Percentiles rank a stretch among this genome's conserved stretches.
phyloP scores from a whole-genome alignment of 352 stramenopile genomes.

The Blastocystis sp. region DNA sequence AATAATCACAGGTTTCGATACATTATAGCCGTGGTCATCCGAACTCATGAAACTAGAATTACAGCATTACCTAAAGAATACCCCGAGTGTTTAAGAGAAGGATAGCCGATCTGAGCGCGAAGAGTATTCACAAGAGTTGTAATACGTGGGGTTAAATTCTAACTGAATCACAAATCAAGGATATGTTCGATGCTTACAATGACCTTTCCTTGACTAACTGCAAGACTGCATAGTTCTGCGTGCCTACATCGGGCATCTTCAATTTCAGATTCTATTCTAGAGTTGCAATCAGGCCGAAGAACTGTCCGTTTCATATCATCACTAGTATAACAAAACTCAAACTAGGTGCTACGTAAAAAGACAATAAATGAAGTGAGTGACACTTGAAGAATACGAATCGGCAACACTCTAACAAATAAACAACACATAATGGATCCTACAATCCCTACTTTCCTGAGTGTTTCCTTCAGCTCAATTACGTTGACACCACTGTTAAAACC shows the following conservation, averaged over 20 bases:
- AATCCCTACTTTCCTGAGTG: neutral
- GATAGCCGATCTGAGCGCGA: neutral
- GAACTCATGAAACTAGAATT: neutral
- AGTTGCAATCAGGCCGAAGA: neutral
- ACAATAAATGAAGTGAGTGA: conserved; percentile 51
- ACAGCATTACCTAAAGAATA: neutral
- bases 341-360: neutral
- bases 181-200: conserved; percentile 57
- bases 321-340: neutral
- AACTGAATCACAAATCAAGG: neutral
- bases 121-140: neutral
- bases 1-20: neutral
- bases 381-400: conserved; percentile 32
- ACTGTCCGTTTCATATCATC: neutral
- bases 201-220: neutral
- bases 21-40: neutral
- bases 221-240: neutral
- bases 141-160: conserved; percentile 16
- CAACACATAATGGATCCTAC: neutral
- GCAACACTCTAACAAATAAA: conserved; percentile 23
- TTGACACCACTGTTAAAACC: conserved; percentile 52
- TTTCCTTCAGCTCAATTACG: conserved; percentile 38
- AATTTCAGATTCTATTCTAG: too few species aligned
- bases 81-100: neutral
- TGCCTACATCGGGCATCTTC: neutral